Evolutionary conservation across 306 rosid genomes (phyloP), one percentile per base, ranked within the genome.

Genomic region (Citrullus amarus): DNA sequence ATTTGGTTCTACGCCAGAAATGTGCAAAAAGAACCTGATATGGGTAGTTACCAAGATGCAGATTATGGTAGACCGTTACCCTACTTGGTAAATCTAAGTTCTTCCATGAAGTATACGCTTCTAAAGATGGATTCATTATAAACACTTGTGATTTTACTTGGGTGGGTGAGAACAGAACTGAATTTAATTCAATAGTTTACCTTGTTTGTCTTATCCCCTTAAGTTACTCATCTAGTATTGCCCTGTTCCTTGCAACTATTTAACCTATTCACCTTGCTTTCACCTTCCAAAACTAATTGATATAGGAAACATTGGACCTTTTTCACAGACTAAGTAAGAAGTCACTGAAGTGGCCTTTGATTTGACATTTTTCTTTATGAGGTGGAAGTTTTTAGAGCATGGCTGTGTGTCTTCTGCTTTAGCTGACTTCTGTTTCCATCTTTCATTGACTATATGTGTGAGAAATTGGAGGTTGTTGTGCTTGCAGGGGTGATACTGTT

Each of bases 11-110:
- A 96, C 99, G 0, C 98, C 96, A 39, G 98, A 91, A 88, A 96
- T 96, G 99, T 87, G 93, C 77, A 89, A 90, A 84, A 96, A 84
- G 85, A 96, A 96, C 86, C 86, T 96, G 85, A 96, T 96, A 90
- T 96, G 99, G 99, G 99, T 96, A 72, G 98, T 96, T 80, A 80
- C 99, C 25, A 84, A 90, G 83, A 92, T 96, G 96, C 99, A 91
- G 89, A 96, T 96, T 86, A 91, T 81, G 77, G 93, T 91, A 32
- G 99, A 96, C 81, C 97, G 94, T 78, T 96, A 96, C 90, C 99
- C 99, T 69, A 91, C 93, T 68, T 96, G 99, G 99, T 93, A 86
- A 88, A 90, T 84, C 79, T 51, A 34, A 50, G 68, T 28, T 61
- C 16, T 36, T 76, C 25, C 69, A 7, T 77, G 71, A 20, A 39